Evolutionary conservation across 2,329 filamentous ascomycete species (phyloP).

Genomic region (Venturia carpophila): DNA sequence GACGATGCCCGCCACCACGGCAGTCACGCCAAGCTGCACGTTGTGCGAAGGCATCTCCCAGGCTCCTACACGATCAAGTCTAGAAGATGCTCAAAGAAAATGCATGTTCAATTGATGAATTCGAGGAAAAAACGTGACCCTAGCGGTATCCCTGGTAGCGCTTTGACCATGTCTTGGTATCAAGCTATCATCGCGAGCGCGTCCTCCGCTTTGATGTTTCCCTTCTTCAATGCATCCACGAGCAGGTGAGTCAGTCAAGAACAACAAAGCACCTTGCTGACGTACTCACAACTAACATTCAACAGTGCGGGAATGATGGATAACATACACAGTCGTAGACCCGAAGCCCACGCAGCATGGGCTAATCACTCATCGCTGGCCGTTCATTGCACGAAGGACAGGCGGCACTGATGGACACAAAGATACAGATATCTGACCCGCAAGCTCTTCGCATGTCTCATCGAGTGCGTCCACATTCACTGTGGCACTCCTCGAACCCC

Average conservation of each 20-base stretch:
- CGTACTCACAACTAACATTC: not conserved
- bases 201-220: not conserved
- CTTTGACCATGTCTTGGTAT: not conserved
- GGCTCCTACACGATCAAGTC: not conserved
- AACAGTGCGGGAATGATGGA: not conserved
- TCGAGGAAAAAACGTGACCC: not conserved
- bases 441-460: constrained; percentile 2
- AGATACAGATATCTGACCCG: constrained; percentile 19
- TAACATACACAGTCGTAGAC: not conserved
- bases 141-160: not conserved
- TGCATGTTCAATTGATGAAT: not conserved
- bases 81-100: not conserved
- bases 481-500: not conserved
- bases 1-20: constrained; percentile 47
- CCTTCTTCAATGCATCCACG: not conserved
- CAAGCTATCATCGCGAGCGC: not conserved
- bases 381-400: not conserved
- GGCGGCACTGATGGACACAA: not conserved
- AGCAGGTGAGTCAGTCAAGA: not conserved
- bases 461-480: not conserved
- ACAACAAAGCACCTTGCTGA: not conserved
- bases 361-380: constrained; percentile 3
- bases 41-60: constrained; percentile 34
- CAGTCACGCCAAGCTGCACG: constrained; percentile 62
- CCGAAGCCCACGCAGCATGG: constrained; percentile 11